phyloP scores from a whole-genome alignment of 257 asterid species.

The Solanum commersonii region DNA sequence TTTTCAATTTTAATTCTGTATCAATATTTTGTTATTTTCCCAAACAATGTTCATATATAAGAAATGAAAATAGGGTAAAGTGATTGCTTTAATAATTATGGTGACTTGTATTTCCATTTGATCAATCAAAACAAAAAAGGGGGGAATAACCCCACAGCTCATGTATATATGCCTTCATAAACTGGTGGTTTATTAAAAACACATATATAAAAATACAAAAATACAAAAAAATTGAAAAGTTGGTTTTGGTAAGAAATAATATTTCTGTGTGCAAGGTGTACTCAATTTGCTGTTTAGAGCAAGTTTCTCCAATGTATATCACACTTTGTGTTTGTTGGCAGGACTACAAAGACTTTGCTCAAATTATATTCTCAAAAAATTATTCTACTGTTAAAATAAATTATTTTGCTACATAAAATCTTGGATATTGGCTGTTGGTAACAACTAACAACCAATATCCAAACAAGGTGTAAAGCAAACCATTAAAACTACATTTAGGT shows the following conservation, averaged over 20 bases:
- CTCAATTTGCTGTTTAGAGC: not conserved
- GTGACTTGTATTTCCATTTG: not conserved
- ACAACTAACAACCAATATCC: no score
- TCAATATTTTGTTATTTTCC: not conserved
- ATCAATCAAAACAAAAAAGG: not conserved
- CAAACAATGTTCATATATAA: no score
- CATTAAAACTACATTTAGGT: not conserved
- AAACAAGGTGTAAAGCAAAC: not conserved
- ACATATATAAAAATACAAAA: not conserved
- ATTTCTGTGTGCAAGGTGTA: not conserved
- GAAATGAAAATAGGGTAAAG: not conserved
- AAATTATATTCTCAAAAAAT: not conserved
- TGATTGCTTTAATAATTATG: not conserved
- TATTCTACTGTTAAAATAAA: not conserved
- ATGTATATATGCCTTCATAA: not conserved
- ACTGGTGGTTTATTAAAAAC: not conserved
- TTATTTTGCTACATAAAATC: not conserved
- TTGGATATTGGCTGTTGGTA: not conserved
- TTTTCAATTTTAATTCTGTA: no score
- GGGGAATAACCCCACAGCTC: not conserved
- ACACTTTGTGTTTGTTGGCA: not conserved
- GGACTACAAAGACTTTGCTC: not conserved
- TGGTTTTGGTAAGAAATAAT: not conserved
- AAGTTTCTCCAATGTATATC: not conserved
- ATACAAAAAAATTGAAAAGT: not conserved